Evolutionary conservation across 2,329 filamentous ascomycete species (phyloP).

Genomic region (Penicillium fuscoglaucum): DNA sequence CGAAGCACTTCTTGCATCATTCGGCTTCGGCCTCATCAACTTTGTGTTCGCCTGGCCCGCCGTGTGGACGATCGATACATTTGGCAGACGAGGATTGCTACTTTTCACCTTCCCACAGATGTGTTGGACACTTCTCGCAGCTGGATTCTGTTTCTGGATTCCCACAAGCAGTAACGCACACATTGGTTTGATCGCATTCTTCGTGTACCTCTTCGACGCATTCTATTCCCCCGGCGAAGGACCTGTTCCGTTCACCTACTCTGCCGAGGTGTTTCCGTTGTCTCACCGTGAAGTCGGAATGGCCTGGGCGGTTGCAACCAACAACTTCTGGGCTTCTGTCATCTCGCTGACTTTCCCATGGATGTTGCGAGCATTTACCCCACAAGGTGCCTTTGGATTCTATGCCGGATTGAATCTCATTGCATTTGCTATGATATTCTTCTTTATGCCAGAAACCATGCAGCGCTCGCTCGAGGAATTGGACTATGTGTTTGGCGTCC

Average conservation of each 20-base stretch:
- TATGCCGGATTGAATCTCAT: constrained; percentile 58
- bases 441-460: constrained; percentile 55
- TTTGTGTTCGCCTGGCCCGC: constrained; percentile 34
- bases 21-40: constrained; percentile 32
- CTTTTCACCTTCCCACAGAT: constrained; percentile 31
- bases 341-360: constrained; percentile 48
- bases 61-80: constrained; percentile 29
- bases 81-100: constrained; percentile 29
- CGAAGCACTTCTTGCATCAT: constrained; percentile 26
- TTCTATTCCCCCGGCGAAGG: constrained; percentile 61
- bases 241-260: constrained; percentile 24
- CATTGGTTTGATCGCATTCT: constrained; percentile 24
- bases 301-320: constrained; percentile 39
- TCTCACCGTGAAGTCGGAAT: constrained; percentile 49
- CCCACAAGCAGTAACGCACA: constrained; percentile 11
- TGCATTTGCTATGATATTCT: constrained; percentile 60
- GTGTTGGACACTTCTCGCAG: constrained; percentile 28
- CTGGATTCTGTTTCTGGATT: constrained; percentile 28
- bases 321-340: constrained; percentile 45
- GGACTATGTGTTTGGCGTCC: constrained; percentile 55
- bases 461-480: constrained; percentile 55
- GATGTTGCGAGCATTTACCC: constrained; percentile 46
- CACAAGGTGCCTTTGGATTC: constrained; percentile 57
- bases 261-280: constrained; percentile 43
- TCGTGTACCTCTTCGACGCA: constrained; percentile 64